Conservation (phyloP, 768 basidiomycete species). For the Leccinum subgranulosum region DNA sequence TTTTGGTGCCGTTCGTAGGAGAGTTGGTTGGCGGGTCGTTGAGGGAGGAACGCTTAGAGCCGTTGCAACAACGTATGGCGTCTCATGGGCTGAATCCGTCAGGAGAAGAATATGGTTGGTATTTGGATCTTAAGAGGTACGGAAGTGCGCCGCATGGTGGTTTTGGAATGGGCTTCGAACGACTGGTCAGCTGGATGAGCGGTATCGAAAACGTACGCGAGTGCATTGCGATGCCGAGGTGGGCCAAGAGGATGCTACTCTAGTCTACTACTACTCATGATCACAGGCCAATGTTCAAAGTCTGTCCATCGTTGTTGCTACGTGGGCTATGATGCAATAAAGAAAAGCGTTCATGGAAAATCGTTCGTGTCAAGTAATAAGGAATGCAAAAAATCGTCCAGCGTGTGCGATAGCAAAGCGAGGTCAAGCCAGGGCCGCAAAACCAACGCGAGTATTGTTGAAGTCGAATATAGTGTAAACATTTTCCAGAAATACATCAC, state of each 20-base stretch:
- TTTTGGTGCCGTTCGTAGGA: conserved; percentile 83
- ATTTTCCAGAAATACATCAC: conserved; percentile 34
- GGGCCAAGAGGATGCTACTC: conserved; percentile 76
- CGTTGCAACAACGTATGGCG: conserved; percentile 51
- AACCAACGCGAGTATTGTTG: conserved; percentile 36
- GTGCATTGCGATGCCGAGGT: conserved; percentile 88
- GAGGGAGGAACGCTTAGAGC: conserved; percentile 67
- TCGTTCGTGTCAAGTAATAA: no score
- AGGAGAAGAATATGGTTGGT: conserved; percentile 57
- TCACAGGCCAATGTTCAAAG: not conserved
- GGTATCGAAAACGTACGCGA: conserved; percentile 92
- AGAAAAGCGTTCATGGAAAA: not conserved
- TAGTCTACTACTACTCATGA: conserved; percentile 24
- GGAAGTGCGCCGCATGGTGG: conserved; percentile 93
- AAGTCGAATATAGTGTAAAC: conserved; percentile 33
- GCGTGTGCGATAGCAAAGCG: not conserved
- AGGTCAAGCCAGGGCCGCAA: conserved; percentile 34
- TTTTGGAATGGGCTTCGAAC: conserved; percentile 94
- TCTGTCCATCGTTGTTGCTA: not conserved
- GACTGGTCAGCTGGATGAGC: conserved; percentile 82
- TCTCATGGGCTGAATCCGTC: conserved; percentile 41
- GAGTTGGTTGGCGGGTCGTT: conserved; percentile 93
- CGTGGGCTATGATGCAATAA: not conserved
- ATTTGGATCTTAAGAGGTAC: conserved; percentile 76
- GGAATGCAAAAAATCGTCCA: conserved; percentile 1